Base-by-base conservation (phyloP, 169 alveolate species). In the Miamiensis avidus region DNA sequence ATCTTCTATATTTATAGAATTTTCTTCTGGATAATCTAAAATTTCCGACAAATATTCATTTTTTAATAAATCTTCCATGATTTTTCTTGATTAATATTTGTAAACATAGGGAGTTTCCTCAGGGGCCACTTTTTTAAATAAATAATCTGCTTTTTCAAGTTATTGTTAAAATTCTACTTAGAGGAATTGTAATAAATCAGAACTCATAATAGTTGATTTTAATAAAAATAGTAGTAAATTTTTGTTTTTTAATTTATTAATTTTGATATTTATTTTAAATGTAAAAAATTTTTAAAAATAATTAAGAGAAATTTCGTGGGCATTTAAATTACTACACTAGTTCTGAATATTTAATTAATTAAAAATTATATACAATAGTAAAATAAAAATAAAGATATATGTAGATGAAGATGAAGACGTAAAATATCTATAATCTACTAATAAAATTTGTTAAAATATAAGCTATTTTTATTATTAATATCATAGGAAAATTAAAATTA, bases 51-150 rank as follows among this genome's bases (percentile, higher is more conserved):
- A 75, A n/a, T 65, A 34, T n/a, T 82, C 74, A 32, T 88, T 81
- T 31, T 85, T 64, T 28, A 91, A 34, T 0, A 91, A 81, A 16
- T 73, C 31, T 32, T 86, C 74, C 29, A 87, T 30, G 27, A 86
- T 65, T 31, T 91, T 93, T 65, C 95, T 75, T 31, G 92, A 88
- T 65, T 84, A 72, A 72, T 91, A 91, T 76, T 89, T 91, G 77
- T 78, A 84, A 31, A 88, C 95, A 72, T 77, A 91, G 27, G 95
- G 95, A 49, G 78, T 82, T 25, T 78, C 34, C 31, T 85, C 90
- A 31, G 85, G 89, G 33, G 91, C 91, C 28, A 81, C 82, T 65
- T 82, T 77, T 16, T 74, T 73, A 29, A 32, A 64, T 26, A 83
- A 64, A 65, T 82, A 28, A 27, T 82, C 86, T 20, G 89, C 89